Evolutionary conservation across 2,329 filamentous ascomycete species (phyloP).

Genomic region (Exutisphaerella laricina): DNA sequence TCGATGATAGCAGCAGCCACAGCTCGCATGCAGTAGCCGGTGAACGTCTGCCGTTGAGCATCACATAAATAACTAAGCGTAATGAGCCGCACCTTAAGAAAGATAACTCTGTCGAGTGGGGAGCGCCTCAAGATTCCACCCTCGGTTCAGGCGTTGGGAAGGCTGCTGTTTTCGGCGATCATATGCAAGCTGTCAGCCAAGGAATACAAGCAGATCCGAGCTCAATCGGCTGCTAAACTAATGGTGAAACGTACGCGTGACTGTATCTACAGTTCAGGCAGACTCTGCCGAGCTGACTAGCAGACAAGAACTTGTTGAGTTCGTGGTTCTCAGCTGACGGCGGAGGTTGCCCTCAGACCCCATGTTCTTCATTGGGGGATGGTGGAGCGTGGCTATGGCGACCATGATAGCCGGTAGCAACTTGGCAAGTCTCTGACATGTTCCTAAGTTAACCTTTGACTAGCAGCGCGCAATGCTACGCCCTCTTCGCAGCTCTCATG

Average conservation of each 20-base stretch:
- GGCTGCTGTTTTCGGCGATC: not conserved
- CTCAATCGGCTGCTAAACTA: not conserved
- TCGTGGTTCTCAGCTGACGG: too few relatives aligned
- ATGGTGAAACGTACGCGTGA: slow-evolving; percentile 2
- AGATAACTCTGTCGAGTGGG: slow-evolving; percentile 1
- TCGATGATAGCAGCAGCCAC: too few relatives aligned
- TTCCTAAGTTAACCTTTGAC: too few relatives aligned
- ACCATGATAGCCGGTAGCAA: too few relatives aligned
- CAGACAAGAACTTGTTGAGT: not conserved
- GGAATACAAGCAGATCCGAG: not conserved
- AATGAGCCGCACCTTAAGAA: slow-evolving; percentile 1
- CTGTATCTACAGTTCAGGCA: not conserved
- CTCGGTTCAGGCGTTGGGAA: not conserved
- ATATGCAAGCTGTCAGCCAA: not conserved
- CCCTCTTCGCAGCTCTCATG: too few relatives aligned
- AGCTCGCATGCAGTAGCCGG: too few relatives aligned
- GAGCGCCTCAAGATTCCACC: slow-evolving; percentile 3
- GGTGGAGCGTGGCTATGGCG: too few relatives aligned
- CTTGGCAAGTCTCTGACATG: too few relatives aligned
- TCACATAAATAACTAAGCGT: not conserved
- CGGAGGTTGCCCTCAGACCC: not conserved
- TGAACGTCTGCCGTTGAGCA: not conserved
- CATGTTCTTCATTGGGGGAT: too few relatives aligned
- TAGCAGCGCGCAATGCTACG: too few relatives aligned
- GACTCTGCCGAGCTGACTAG: not conserved